Percentiles rank a stretch among this genome's conserved stretches.
Conservation (phyloP, 495 filamentous ascomycete genomes). For the Penicillium silybi region DNA sequence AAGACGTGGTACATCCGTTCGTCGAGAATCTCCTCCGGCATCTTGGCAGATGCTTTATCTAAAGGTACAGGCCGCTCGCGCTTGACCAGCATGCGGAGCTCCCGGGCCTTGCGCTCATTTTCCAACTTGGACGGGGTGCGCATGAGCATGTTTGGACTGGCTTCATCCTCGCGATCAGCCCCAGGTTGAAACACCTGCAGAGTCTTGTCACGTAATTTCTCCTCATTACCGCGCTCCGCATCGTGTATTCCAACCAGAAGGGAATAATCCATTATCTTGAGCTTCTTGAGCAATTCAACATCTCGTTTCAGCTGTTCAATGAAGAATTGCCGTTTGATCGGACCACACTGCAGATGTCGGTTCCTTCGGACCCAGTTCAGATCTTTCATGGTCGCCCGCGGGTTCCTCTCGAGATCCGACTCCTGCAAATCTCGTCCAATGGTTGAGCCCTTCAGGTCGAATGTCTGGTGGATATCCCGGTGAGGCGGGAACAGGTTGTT, state of each 20-base stretch:
- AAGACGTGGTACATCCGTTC: constrained; percentile 70
- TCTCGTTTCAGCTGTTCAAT: constrained; percentile 84
- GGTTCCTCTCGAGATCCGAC: constrained; percentile 81
- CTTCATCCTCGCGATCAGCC: constrained; percentile 56
- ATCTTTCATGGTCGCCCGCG: constrained; percentile 92
- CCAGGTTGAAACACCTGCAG: constrained; percentile 94
- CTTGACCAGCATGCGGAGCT: constrained; percentile 88
- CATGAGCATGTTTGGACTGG: constrained; percentile 62
- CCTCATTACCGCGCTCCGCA: constrained; percentile 81
- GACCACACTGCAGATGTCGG: constrained; percentile 80
- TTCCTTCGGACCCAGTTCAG: constrained; percentile 92
- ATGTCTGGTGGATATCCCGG: constrained; percentile 94
- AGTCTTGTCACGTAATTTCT: constrained; percentile 92
- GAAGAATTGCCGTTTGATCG: constrained; percentile 79
- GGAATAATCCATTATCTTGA: constrained; percentile 99
- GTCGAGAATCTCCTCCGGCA: constrained; percentile 82
- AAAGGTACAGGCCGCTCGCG: constrained; percentile 88
- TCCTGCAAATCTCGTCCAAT: constrained; percentile 88
- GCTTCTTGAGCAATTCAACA: constrained; percentile 74
- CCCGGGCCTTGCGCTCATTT: constrained; percentile 84
- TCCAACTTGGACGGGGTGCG: constrained; percentile 94
- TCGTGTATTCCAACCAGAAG: constrained; percentile 94
- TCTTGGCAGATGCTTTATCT: constrained; percentile 73
- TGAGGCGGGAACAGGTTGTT: constrained; percentile 99
- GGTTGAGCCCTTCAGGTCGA: constrained; percentile 96